A percentile compares a stretch with the other conserved stretches of the same genome.
These are phyloP conservation scores for Pseudocercospora eumusae DNA, from an alignment of 2,329 filamentous ascomycete species.

Conservation along the genomic window DNA sequence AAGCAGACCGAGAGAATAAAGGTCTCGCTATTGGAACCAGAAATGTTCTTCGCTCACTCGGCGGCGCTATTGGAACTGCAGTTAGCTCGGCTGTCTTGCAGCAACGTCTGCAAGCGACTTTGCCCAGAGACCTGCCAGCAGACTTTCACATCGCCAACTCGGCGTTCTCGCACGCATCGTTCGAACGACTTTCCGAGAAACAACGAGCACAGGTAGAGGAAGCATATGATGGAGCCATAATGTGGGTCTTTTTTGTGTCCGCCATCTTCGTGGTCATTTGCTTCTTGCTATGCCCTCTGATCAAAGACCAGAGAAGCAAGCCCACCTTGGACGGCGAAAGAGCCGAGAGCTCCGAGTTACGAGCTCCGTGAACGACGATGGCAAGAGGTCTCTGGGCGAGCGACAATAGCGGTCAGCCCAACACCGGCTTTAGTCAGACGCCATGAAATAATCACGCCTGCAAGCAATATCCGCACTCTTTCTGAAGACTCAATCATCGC, in stretches of 20 bases:
- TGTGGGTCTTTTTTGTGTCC: slow-evolving; percentile 21
- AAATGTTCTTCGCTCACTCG: slow-evolving; percentile 30
- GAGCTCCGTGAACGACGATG: not conserved
- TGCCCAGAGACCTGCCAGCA: slow-evolving; percentile 1
- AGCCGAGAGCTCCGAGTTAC: not conserved
- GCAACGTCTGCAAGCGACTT: not conserved
- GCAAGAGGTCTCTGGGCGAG: not conserved
- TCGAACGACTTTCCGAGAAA: not conserved
- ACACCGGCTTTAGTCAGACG: too few relatives aligned
- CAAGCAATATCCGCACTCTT: too few relatives aligned
- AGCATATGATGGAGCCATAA: slow-evolving; percentile 22
- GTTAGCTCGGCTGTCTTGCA: slow-evolving; percentile 22
- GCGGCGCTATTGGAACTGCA: slow-evolving; percentile 30
- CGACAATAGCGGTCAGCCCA: not conserved
- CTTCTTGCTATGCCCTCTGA: slow-evolving; percentile 19
- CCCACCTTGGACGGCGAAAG: not conserved
- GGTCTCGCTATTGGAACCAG: slow-evolving; percentile 28
- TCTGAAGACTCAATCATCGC: too few relatives aligned
- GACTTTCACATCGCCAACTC: slow-evolving; percentile 16
- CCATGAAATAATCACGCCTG: too few relatives aligned
- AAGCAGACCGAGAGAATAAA: slow-evolving; percentile 24
- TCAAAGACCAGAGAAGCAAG: slow-evolving; percentile 9
- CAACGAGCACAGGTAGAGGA: slow-evolving; percentile 13
- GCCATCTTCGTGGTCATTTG: slow-evolving; percentile 21
- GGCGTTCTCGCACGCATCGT: slow-evolving; percentile 21